Evolutionary conservation across 2,329 filamentous ascomycete genomes (phyloP).

Genomic region (Xylaria sp.): DNA sequence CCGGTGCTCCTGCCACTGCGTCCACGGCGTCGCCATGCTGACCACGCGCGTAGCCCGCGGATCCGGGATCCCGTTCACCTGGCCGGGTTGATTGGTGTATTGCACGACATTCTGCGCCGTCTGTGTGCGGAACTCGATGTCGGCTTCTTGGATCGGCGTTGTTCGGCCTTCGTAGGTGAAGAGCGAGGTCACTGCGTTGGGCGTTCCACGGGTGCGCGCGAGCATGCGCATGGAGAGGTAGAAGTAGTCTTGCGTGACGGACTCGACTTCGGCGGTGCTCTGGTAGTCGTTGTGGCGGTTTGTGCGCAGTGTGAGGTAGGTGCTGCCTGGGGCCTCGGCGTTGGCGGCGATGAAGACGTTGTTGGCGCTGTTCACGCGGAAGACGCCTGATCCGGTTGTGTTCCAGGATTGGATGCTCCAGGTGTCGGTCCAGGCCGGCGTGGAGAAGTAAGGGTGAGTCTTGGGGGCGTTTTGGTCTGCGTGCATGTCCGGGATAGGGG

Average conservation of each 20-base stretch:
- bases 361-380: slow-evolving; percentile 35
- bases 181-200: slow-evolving; percentile 47
- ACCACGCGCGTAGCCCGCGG: slow-evolving; percentile 42
- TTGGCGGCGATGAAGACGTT: slow-evolving; percentile 41
- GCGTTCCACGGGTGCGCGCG: slow-evolving; percentile 42
- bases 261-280: slow-evolving; percentile 45
- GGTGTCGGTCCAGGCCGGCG: slow-evolving; percentile 27
- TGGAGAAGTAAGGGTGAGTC: slow-evolving; percentile 33
- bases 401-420: slow-evolving; percentile 30
- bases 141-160: slow-evolving; percentile 45
- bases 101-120: slow-evolving; percentile 40
- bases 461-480: slow-evolving; percentile 26
- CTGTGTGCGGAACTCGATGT: slow-evolving; percentile 48
- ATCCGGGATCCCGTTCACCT: slow-evolving; percentile 36
- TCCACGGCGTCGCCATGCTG: slow-evolving; percentile 43
- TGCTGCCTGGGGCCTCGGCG: slow-evolving; percentile 34
- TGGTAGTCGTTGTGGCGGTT: slow-evolving; percentile 41
- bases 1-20: slow-evolving; percentile 44
- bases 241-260: slow-evolving; percentile 31
- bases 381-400: slow-evolving; percentile 27
- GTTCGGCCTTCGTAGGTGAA: slow-evolving; percentile 45
- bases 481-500: slow-evolving; percentile 23
- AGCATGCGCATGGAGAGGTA: slow-evolving; percentile 40
- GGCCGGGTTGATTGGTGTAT: slow-evolving; percentile 59
- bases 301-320: slow-evolving; percentile 45